Base-by-base conservation (phyloP, 164 flowering plant genomes). In the Brasenia schreberi region DNA sequence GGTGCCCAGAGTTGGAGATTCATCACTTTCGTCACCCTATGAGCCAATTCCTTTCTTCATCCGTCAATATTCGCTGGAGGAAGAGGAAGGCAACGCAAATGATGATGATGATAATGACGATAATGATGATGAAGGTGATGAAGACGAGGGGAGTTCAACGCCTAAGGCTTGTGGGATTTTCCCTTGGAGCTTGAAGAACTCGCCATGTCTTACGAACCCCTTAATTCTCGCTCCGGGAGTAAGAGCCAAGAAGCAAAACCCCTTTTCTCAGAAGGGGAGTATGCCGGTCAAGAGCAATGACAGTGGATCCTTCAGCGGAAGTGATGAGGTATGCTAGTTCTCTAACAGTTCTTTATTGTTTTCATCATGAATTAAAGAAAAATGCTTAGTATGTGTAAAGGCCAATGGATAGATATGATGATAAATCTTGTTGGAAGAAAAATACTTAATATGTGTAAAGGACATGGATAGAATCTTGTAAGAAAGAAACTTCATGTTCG, bases 101-200 rank as follows among this genome's bases (percentile, higher is more conserved):
- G 60, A 75, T 68, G 83, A 73, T 16, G 64, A 72, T 19, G 81
- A 74, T n/a, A n/a, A n/a, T 3, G 39, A 33, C 39, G 39, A 33
- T 33, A 33, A 33, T 59, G 88, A 81, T 6, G 81, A 69, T 66
- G 83, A 74, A 64, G 85, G 84, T 19, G 69, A 62, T 66, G 81
- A 66, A 61, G 77, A 73, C 52, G 18, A 71, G 19, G 80, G 75
- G 61, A 60, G 74, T 63, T 62, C 79, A 16, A 76, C 83, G 1
- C 61, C 77, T 16, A 84, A 75, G 72, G 81, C 77, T 68, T 92
- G 98, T 82, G 95, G 98, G n/a, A 80, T 90, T 33, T 53, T 92
- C 10, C 90, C 96, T 64, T 75, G 80, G 43, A 75, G 87, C 71
- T 67, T 82, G 16, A 79, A 70, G 70, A 78, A 45, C 67, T 81